Conservation (phyloP, 768 basidiomycete species). For the Trametes punicea region DNA sequence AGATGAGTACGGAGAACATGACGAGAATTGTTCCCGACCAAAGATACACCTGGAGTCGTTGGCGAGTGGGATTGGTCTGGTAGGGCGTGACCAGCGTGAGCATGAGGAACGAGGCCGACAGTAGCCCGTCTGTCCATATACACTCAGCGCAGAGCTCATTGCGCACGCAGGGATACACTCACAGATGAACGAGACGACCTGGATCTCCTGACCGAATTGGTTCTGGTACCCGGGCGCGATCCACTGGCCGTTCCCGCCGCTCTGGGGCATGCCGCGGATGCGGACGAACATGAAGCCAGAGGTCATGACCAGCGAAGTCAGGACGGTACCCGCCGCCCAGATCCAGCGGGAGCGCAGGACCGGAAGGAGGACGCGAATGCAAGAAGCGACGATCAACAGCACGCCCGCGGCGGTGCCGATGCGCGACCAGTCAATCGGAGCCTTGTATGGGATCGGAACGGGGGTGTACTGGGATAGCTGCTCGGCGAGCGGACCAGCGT, state of each 20-base stretch:
- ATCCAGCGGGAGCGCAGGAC: slow-evolving; percentile 71
- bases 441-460: slow-evolving; percentile 74
- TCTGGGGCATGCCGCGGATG: slow-evolving; percentile 78
- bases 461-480: slow-evolving; percentile 75
- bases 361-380: slow-evolving; percentile 59
- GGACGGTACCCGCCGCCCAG: slow-evolving; percentile 63
- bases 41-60: slow-evolving; percentile 84
- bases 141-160: neutral
- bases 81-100: slow-evolving; percentile 79
- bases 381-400: slow-evolving; percentile 44
- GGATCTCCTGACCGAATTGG: slow-evolving; percentile 91
- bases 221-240: slow-evolving; percentile 86
- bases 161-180: slow-evolving; percentile 32
- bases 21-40: slow-evolving; percentile 82
- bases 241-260: slow-evolving; percentile 64
- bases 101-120: slow-evolving; percentile 77
- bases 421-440: slow-evolving; percentile 72
- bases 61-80: slow-evolving; percentile 65
- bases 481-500: slow-evolving; percentile 70
- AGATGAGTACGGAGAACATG: slow-evolving; percentile 82
- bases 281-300: slow-evolving; percentile 96
- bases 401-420: slow-evolving; percentile 46
- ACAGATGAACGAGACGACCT: slow-evolving; percentile 86
- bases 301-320: slow-evolving; percentile 78
- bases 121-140: slow-evolving; percentile 65